Base-by-base conservation (phyloP, 176 grass and related monocot genomes). In the Juncus effusus region DNA sequence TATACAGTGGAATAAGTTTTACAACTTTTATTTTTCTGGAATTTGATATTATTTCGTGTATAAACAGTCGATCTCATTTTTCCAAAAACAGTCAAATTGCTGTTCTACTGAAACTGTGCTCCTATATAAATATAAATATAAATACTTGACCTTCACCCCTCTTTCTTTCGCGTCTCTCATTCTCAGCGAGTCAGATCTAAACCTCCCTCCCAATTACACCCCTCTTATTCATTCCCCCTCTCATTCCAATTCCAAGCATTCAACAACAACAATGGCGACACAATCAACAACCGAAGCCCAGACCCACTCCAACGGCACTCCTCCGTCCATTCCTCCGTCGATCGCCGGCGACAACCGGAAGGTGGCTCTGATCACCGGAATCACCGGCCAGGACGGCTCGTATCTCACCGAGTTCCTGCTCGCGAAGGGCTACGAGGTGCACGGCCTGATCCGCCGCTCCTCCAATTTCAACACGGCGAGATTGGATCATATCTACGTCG, bases 401-500 rank as follows among this genome's bases (percentile, higher is more conserved):
- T 97, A 93, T 80, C 80, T 97, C 51, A 92, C 93, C 9, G 93
- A 97, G 80, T 82, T 92, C 41, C 85, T 97, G 4, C 72, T 97
- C 0, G 74, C 71, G 38, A 93, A 93, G 56, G 94, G 94, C 2
- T 93, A 97, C 78, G 94, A 97, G 75, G 94, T 97, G 65, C 94
- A 97, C 74, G 94, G 94, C 55, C 80, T 97, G 67, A 97, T 97
- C 60, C 88, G 94, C 7, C 88, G 94, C 59, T 97, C 85, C 67
- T 93, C 94, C 83, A 97, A 97, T 83, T 97, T 97, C 80, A 97
- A 97, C 80, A 97, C 88, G 10, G 80, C 82, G 64, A 62, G 88
- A 3, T 85, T 97, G 1, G 88, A 97, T 1, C 94, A 97, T 78
- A 68, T 97, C 75, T 97, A 97, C 79, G 85, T 92, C 72, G 94